Evolutionary conservation across 75 land plant genomes (phyloP), one percentile per base, ranked within the genome.

Genomic region (Cunninghamia lanceolata): DNA sequence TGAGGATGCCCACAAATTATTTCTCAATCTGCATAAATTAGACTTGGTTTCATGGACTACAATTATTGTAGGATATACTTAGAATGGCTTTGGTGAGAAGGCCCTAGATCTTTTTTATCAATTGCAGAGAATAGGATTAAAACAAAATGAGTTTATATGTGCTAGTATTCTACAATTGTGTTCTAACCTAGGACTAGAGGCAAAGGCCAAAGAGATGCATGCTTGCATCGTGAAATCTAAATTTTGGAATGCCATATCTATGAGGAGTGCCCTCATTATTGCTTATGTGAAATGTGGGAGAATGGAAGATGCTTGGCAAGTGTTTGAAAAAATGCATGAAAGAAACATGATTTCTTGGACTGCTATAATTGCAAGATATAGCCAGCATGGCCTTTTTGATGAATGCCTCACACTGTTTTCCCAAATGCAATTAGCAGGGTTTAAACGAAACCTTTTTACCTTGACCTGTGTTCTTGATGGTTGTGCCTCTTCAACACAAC

Each of bases 281-380:
- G 86, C 89, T 3, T 96, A 93, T 73, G 92, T 87, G 46, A 93
- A 84, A 76, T 93, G 94, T 86, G 93, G 87, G 25, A 83, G 83
- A 47, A 30, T 45, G 54, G 54, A 47, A 43, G 88, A 86, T 39
- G 94, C 93, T 43, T 84, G 50, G 39, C 75, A 59, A 39, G 91
- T 91, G 78, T 94, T 94, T 68, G 86, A 92, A 35, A 91, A 88
- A 75, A 89, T 94, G 93, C 9, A 46, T 32, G 88, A 85, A 8
- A 89, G 88, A 54, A 94, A 92, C 89, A 89, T 92, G 47, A 84
- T 94, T 40, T 89, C 94, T 50, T 95, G 96, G 96, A 95, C 95
- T 39, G 95, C 95, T 30, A 82, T 86, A 11, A 86, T 95, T 50
- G 90, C 93, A 3, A 95, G 92, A 15, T 90, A 89, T 40, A 88